Evolutionary conservation across 306 rosid species (phyloP), one percentile per base, ranked within the genome.

Genomic region (Lathyrus aphaca): DNA sequence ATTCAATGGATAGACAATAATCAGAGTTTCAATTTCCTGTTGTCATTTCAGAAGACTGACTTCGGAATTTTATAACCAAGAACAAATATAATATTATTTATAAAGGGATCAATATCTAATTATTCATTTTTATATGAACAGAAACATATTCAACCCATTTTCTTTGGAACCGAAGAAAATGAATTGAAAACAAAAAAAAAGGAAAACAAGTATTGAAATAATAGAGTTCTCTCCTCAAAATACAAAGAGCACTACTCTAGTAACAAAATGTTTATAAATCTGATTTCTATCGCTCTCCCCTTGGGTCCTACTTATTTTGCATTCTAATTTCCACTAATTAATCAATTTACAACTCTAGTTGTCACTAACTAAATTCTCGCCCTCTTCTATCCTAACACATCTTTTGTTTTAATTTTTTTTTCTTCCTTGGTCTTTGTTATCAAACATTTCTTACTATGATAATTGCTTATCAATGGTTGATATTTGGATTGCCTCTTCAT

Each of bases 401-500:
- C 32, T 56, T 7, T 23, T 43, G 16, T 59, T 29, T 40, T n/a
- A 18, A 3, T 8, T 8, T 11, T 64, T 42, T 59, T 18, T 39
- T 23, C 19, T 54, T 38, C 38, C 14, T 14, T 63, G 19, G 43
- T 61, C 46, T 64, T 49, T 35, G 39, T 16, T 27, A 3, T 18
- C 15, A 30, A 21, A n/a, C 64, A 58, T 70, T 51, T 49, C 35
- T 50, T 19, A 54, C 72, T 7, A 8, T 57, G 38, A 45, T 13
- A 50, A 40, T 51, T 71, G 71, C 42, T 23, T 65, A 21, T 65
- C 59, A 14, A 8, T 8, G 40, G 69, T 4, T 48, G 48, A 48
- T 69, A 45, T 69, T 67, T 67, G 54, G 16, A 11, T 49, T 32
- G 10, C 18, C 16, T 48, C 18, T 56, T 79, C 46, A 27, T 13